phyloP scores from a whole-genome alignment of 768 basidiomycete genomes.

The Pilatotrama ljubarskyi region DNA sequence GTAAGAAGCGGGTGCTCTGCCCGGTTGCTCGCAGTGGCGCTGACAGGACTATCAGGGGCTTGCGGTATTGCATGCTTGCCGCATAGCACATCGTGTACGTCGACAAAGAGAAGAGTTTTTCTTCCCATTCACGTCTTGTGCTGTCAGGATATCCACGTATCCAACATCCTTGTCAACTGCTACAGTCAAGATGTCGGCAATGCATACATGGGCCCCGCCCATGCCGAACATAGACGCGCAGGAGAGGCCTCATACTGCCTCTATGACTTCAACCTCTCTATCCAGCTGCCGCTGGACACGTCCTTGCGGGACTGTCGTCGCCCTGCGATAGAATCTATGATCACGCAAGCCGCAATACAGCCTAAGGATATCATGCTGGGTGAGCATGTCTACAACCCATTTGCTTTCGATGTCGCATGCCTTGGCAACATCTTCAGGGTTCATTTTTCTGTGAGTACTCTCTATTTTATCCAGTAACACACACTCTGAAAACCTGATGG shows the following conservation, averaged over 20 bases:
- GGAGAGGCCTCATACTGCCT: not conserved
- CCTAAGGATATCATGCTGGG: not conserved
- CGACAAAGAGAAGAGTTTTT: no score
- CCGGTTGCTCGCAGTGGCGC: no score
- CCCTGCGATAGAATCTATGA: not conserved
- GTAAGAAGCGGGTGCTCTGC: not conserved
- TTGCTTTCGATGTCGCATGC: not conserved
- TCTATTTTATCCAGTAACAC: not conserved
- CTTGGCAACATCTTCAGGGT: not conserved
- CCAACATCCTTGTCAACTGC: not conserved
- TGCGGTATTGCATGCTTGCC: not conserved
- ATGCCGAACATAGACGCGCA: not conserved
- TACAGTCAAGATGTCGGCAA: not conserved
- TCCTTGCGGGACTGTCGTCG: not conserved
- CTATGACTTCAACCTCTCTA: conserved; percentile 4
- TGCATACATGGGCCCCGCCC: not conserved
- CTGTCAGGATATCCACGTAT: not conserved
- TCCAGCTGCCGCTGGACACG: not conserved
- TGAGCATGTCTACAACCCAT: not conserved
- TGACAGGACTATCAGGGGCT: no score
- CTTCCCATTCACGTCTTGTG: no score
- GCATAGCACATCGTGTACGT: conserved; percentile 2
- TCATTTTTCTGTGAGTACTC: not conserved
- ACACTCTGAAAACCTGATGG: not conserved
- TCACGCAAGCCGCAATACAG: not conserved